phyloP scores from a whole-genome alignment of 2,329 filamentous ascomycete genomes.

The Aureobasidium sp. region DNA sequence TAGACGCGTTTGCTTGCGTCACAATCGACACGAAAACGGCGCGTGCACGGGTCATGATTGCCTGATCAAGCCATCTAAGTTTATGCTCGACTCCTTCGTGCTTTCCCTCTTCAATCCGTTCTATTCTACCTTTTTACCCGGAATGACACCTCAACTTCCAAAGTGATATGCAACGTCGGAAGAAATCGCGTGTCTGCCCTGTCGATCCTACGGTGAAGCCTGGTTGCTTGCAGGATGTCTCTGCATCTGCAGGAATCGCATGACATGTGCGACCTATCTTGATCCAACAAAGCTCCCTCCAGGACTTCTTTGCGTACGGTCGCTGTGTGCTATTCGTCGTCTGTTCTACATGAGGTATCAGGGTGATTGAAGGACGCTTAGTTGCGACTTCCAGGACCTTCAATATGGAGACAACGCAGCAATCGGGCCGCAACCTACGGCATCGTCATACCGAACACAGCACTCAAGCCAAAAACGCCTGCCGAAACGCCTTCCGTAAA shows the following conservation, averaged over 20 bases:
- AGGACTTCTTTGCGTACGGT: too few relatives aligned
- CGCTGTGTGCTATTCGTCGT: too few relatives aligned
- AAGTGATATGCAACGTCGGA: slow-evolving; percentile 4
- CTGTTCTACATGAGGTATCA: neutral
- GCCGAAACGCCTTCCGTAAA: neutral
- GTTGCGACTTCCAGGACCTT: neutral
- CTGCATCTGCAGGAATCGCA: neutral
- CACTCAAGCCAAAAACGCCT: neutral
- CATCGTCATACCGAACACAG: neutral
- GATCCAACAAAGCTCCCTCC: too few relatives aligned
- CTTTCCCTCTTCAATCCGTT: too few relatives aligned
- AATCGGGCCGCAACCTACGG: neutral
- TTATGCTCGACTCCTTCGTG: neutral
- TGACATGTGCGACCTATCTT: neutral
- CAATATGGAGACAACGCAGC: neutral
- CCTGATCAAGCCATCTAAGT: neutral
- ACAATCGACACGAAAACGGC: slow-evolving; percentile 1
- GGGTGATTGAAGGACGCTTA: neutral
- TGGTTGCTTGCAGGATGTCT: neutral
- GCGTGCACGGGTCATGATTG: slow-evolving; percentile 3
- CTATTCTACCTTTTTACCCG: neutral
- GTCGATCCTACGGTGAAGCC: neutral
- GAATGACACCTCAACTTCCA: neutral
- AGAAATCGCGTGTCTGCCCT: slow-evolving; percentile 2
- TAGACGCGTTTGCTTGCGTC: slow-evolving; percentile 1